Evolutionary conservation across 1,139 yeast genomes (phyloP).

Genomic region (Protomyces pachydermus): DNA sequence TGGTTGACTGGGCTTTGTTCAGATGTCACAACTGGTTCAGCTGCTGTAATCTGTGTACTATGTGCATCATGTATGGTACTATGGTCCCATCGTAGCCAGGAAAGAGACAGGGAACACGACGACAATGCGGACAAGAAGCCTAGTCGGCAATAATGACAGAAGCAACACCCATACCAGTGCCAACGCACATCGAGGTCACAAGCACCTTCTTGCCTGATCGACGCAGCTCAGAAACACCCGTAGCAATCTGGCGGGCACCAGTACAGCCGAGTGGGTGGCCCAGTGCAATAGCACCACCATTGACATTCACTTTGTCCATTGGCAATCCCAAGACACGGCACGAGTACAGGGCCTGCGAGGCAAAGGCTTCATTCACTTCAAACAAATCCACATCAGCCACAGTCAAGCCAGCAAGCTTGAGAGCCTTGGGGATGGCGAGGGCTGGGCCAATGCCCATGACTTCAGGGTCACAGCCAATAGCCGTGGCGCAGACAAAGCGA

Average conservation of each 20-base stretch:
- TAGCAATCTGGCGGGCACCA: conserved; percentile 91
- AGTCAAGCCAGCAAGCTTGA: conserved; percentile 59
- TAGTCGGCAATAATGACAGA: background rate
- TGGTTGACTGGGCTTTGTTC: too few species aligned
- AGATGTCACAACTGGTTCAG: too few species aligned
- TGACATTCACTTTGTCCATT: conserved; percentile 68
- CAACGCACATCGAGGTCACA: conserved; percentile 92
- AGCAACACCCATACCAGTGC: conserved; percentile 37
- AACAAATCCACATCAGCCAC: conserved; percentile 64
- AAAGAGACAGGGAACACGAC: background rate
- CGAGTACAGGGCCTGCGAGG: conserved; percentile 84
- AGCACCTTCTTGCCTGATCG: conserved; percentile 68
- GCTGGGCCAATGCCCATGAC: conserved; percentile 98
- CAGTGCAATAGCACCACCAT: conserved; percentile 93
- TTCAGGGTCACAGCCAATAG: conserved; percentile 93
- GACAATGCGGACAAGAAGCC: background rate
- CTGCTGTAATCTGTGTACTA: too few species aligned
- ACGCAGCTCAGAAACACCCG: conserved; percentile 72
- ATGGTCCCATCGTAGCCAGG: too few species aligned
- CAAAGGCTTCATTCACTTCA: conserved; percentile 95
- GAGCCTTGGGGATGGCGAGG: conserved; percentile 77
- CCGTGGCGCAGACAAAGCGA: conserved; percentile 68
- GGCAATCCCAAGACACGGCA: conserved; percentile 64
- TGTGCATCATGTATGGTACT: too few species aligned
- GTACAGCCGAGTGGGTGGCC: conserved; percentile 97